A percentile compares a stretch with the other conserved stretches of the same genome.
phyloP scores from a whole-genome alignment of 106 monocot species.

The Agapanthus africanus region DNA sequence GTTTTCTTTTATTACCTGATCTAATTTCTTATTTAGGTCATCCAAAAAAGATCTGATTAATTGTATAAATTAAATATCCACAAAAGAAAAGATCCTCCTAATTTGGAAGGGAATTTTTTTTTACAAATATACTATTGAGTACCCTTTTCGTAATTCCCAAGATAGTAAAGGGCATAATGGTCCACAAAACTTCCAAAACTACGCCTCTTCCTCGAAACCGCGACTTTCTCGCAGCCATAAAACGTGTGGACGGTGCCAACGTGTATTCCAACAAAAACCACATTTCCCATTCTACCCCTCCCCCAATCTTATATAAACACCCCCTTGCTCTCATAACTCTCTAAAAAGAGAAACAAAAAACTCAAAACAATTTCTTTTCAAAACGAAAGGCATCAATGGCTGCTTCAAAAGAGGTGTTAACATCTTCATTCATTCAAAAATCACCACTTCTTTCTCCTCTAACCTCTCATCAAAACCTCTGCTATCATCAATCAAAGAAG shows the following conservation, averaged over 20 bases:
- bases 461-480: conserved; percentile 4
- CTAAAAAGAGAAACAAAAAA: not conserved
- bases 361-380: not conserved
- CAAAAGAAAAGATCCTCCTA: too few relatives aligned
- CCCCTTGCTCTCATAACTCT: not conserved
- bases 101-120: too few relatives aligned
- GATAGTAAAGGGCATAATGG: too few relatives aligned
- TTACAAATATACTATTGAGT: too few relatives aligned
- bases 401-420: not conserved
- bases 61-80: too few relatives aligned
- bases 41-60: too few relatives aligned
- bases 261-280: not conserved
- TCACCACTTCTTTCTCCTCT: not conserved
- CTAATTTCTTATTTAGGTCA: too few relatives aligned
- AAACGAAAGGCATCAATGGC: not conserved
- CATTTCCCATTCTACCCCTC: conserved; percentile 4
- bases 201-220: too few relatives aligned
- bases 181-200: too few relatives aligned
- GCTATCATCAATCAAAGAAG: not conserved
- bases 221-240: too few relatives aligned
- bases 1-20: too few relatives aligned
- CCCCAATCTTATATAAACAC: not conserved
- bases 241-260: conserved; percentile 19
- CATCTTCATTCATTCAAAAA: conserved; percentile 7
- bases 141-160: too few relatives aligned